Conservation (phyloP, 495 filamentous ascomycete genomes). For the Talaromyces thailandensis region DNA sequence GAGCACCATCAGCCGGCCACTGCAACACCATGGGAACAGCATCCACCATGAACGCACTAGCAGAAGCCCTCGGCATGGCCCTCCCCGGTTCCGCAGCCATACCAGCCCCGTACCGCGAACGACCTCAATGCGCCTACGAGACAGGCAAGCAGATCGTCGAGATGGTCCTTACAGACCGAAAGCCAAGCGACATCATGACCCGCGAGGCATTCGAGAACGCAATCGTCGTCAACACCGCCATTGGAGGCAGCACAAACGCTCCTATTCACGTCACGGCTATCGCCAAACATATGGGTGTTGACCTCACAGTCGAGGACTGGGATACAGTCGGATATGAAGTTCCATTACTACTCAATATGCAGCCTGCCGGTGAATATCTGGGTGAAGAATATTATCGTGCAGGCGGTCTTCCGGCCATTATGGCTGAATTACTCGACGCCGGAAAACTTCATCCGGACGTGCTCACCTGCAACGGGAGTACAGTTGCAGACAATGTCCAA, state of each 20-base stretch:
- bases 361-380: slow-evolving; percentile 42
- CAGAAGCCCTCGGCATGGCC: slow-evolving; percentile 48
- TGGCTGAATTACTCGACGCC: slow-evolving; percentile 42
- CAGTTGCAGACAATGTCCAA: slow-evolving; percentile 30
- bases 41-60: slow-evolving; percentile 49
- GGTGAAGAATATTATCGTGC: slow-evolving; percentile 46
- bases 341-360: slow-evolving; percentile 45
- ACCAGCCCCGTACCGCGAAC: slow-evolving; percentile 42
- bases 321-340: slow-evolving; percentile 39
- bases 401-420: slow-evolving; percentile 44
- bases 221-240: slow-evolving; percentile 43
- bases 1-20: slow-evolving; percentile 42
- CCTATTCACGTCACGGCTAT: slow-evolving; percentile 48
- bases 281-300: slow-evolving; percentile 43
- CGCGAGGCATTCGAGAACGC: slow-evolving; percentile 47
- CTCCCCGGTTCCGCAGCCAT: slow-evolving; percentile 46
- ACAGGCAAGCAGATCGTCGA: slow-evolving; percentile 45
- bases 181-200: slow-evolving; percentile 48
- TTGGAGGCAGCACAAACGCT: slow-evolving; percentile 48
- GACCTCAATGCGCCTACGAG: slow-evolving; percentile 44
- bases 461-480: slow-evolving; percentile 36
- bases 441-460: slow-evolving; percentile 30
- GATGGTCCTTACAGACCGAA: slow-evolving; percentile 44
- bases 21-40: slow-evolving; percentile 53
- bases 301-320: slow-evolving; percentile 44